These are phyloP conservation scores for Hanseniaspora vineae DNA, from an alignment of 805 yeast genomes.

Conservation along the genomic window DNA sequence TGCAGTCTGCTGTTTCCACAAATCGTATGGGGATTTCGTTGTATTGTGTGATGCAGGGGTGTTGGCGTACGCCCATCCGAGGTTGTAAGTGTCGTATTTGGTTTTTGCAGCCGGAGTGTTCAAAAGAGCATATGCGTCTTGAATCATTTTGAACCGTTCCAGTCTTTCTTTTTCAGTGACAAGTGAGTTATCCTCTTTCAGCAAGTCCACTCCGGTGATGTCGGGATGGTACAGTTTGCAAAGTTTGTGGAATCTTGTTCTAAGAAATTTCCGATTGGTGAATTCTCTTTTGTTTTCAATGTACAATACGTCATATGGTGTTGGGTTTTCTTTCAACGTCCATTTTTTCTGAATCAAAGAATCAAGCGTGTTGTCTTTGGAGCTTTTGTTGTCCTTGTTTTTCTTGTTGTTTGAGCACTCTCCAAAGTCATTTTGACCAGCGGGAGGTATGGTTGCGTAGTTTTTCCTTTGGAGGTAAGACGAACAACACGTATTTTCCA, in stretches of 20 bases:
- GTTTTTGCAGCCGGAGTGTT: conserved; percentile 31
- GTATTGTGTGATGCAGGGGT: conserved; percentile 6
- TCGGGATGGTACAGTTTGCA: conserved; percentile 85
- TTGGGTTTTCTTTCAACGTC: conserved; percentile 46
- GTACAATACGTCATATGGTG: conserved; percentile 61
- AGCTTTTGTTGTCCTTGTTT: too few relatives aligned
- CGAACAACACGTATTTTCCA: too few relatives aligned
- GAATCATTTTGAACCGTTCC: conserved; percentile 37
- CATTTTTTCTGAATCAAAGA: conserved; percentile 22
- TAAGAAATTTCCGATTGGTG: conserved; percentile 29
- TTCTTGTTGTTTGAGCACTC: too few relatives aligned
- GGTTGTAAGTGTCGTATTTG: conserved; percentile 33
- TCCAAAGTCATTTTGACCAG: too few relatives aligned
- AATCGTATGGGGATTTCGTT: conserved; percentile 3
- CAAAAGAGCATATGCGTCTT: conserved; percentile 48
- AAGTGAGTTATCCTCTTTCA: conserved; percentile 19
- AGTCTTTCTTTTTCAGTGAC: conserved; percentile 18
- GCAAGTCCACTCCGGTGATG: conserved; percentile 20
- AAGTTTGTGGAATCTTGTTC: conserved; percentile 39
- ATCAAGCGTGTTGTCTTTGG: too few relatives aligned
- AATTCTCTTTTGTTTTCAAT: conserved; percentile 19
- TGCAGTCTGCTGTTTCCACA: conserved; percentile 12
- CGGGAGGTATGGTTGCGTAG: too few relatives aligned
- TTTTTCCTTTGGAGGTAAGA: too few relatives aligned
- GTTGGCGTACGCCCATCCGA: conserved; percentile 34